Conservation (phyloP, 2,329 filamentous ascomycete genomes). For the Thielaviopsis ethacetica region DNA sequence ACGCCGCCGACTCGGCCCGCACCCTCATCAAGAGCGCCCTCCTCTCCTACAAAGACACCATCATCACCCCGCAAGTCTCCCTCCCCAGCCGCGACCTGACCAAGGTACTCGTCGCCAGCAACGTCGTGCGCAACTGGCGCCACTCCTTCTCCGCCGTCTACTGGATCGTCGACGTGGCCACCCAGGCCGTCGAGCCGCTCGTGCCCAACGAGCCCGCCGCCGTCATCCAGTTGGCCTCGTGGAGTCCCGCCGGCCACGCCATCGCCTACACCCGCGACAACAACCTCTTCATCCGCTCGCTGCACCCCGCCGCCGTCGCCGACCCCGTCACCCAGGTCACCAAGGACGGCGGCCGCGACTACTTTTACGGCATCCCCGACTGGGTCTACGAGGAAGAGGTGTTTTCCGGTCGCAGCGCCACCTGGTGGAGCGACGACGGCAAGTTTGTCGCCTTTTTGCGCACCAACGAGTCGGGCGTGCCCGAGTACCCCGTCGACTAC, state of each 20-base stretch:
- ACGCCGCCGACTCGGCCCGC: slow-evolving; percentile 37
- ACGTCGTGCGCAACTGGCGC: slow-evolving; percentile 64
- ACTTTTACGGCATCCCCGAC: slow-evolving; percentile 92
- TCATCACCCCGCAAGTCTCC: slow-evolving; percentile 40
- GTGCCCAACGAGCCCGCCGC: slow-evolving; percentile 49
- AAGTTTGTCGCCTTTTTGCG: slow-evolving; percentile 81
- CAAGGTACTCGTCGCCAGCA: slow-evolving; percentile 68
- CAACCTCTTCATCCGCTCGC: slow-evolving; percentile 67
- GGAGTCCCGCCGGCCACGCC: slow-evolving; percentile 77
- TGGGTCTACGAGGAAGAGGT: slow-evolving; percentile 74
- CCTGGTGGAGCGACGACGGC: slow-evolving; percentile 90
- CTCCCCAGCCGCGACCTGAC: slow-evolving; percentile 72
- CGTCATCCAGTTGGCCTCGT: slow-evolving; percentile 67
- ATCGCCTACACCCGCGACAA: slow-evolving; percentile 83
- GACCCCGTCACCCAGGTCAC: slow-evolving; percentile 57
- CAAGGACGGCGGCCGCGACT: slow-evolving; percentile 66
- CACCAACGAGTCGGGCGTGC: slow-evolving; percentile 84
- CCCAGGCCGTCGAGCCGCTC: slow-evolving; percentile 60
- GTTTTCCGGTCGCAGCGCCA: slow-evolving; percentile 61
- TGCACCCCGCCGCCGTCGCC: slow-evolving; percentile 24
- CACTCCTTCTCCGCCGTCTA: slow-evolving; percentile 77
- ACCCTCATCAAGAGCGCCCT: slow-evolving; percentile 56
- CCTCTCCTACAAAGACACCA: slow-evolving; percentile 43
- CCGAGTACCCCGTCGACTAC: slow-evolving; percentile 85
- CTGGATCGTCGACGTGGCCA: slow-evolving; percentile 81